These are phyloP conservation scores for Acacia crassicarpa DNA, from an alignment of 306 rosid genomes.

Conservation along the genomic window DNA sequence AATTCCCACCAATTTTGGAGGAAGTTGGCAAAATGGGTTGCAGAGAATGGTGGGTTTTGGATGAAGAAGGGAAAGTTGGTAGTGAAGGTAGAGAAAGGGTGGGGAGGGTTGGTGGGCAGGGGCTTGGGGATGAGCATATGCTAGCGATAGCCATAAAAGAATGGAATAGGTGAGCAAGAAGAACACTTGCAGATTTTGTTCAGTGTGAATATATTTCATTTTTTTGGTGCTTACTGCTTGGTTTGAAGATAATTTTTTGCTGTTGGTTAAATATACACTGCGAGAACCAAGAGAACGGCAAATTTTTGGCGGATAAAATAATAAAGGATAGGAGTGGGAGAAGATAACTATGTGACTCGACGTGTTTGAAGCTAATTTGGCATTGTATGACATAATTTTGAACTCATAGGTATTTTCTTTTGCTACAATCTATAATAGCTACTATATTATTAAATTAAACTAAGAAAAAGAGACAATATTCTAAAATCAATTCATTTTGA, in stretches of 20 bases:
- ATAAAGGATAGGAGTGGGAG: neutral
- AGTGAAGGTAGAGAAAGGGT: constrained; percentile 55
- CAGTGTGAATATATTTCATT: constrained; percentile 5
- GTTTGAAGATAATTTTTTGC: neutral
- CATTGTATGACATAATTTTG: neutral
- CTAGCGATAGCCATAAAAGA: constrained; percentile 54
- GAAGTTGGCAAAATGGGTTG: constrained; percentile 37
- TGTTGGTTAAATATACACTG: neutral
- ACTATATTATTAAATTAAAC: too few relatives aligned
- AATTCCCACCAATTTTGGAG: constrained; percentile 40
- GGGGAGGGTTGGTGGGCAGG: constrained; percentile 51
- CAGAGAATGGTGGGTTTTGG: constrained; percentile 44
- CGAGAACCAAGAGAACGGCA: neutral
- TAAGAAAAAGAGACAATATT: too few relatives aligned
- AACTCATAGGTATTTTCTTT: neutral
- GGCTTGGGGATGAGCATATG: constrained; percentile 57
- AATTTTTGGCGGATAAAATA: neutral
- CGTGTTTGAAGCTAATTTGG: neutral
- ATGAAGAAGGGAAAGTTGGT: constrained; percentile 35
- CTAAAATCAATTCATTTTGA: neutral
- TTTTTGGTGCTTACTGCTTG: too few relatives aligned
- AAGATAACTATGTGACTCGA: neutral
- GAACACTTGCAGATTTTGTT: neutral
- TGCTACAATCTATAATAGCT: neutral
- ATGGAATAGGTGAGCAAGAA: constrained; percentile 6